Base-by-base conservation (phyloP, 495 filamentous ascomycete genomes). In the Talaromyces stipitatus region DNA sequence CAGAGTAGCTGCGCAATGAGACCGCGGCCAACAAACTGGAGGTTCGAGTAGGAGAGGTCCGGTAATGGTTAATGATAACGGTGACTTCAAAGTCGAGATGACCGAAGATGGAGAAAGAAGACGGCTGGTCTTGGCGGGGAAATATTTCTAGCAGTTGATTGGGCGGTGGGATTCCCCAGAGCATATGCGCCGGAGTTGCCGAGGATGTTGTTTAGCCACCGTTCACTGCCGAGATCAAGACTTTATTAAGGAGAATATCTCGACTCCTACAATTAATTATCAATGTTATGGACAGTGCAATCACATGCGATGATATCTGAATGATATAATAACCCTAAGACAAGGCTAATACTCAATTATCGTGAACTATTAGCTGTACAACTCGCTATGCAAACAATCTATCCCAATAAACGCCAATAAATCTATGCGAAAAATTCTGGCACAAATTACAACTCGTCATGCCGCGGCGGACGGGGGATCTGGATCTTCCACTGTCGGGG, bases 401-500 rank as follows among this genome's bases (percentile, higher is more conserved):
- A 41, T 43, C 59, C 46, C 52, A n/a, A 28, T 32, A 61, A 60
- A 57, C 59, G 58, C 50, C 61, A 26, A 14, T 24, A 59, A 57
- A 57, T 50, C 57, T 41, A 57, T 36, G 54, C 36, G 43, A 45
- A 53, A 48, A 28, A 27, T 36, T 58, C 56, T 20, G 41, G 16
- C 7, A 27, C 22, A 50, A 38, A 53, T 66, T 54, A 87, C 55
- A 88, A 60, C 71, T 88, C 88, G 61, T 89, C 84, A 48, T 73
- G 67, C 50, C 27, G 11, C 32, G 54, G 4, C 10, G 52, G 30
- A 36, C 36, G 20, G 51, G 85, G 81, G 29, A 74, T 60, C 60
- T 76, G 66, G 29, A 91, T 68, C 54, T 75, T 72, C 89, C 89
- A 95, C 10, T 69, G 73, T 60, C 89, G 76, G 4, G 86, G 85